A percentile compares a stretch with the other conserved stretches of the same genome.
These are phyloP conservation scores for Boletus vinaceobasis DNA, from an alignment of 768 basidiomycete species.

Conservation along the genomic window DNA sequence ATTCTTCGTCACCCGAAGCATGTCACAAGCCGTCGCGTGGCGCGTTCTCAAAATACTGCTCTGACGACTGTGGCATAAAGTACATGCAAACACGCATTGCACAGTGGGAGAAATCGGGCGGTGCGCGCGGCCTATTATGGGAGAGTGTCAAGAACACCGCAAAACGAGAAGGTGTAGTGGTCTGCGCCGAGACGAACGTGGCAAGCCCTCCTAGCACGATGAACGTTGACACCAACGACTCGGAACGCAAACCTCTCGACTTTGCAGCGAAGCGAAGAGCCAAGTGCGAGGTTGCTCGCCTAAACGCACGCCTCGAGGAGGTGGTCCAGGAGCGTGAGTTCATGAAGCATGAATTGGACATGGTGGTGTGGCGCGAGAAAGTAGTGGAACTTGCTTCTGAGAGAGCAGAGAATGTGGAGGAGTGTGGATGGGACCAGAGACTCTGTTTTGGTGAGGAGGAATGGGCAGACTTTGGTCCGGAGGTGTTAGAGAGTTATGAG, in stretches of 20 bases:
- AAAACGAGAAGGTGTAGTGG: conserved; percentile 67
- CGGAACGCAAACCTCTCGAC: conserved; percentile 18
- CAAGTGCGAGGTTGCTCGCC: conserved; percentile 52
- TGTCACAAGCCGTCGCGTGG: conserved; percentile 82
- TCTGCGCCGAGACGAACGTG: conserved; percentile 37
- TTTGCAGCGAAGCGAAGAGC: conserved; percentile 44
- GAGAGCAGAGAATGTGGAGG: conserved; percentile 58
- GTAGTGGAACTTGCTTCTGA: conserved; percentile 65
- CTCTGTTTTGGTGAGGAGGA: conserved; percentile 82
- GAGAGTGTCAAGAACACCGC: conserved; percentile 67
- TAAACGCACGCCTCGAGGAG: conserved; percentile 52
- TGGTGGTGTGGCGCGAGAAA: conserved; percentile 66
- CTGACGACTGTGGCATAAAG: conserved; percentile 79
- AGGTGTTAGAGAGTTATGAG: conserved; percentile 71
- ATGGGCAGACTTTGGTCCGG: conserved; percentile 64
- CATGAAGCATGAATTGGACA: conserved; percentile 66
- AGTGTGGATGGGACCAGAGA: conserved; percentile 89
- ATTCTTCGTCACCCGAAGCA: conserved; percentile 59
- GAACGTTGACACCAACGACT: conserved; percentile 13
- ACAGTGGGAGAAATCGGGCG: conserved; percentile 59
- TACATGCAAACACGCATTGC: conserved; percentile 66
- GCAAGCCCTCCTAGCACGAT: conserved; percentile 23
- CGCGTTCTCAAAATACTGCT: conserved; percentile 88
- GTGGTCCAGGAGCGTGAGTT: conserved; percentile 60
- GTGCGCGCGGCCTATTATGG: conserved; percentile 66